Base-by-base conservation (phyloP, 352 stramenopile genomes). In the Phytophthora niederhauseri region DNA sequence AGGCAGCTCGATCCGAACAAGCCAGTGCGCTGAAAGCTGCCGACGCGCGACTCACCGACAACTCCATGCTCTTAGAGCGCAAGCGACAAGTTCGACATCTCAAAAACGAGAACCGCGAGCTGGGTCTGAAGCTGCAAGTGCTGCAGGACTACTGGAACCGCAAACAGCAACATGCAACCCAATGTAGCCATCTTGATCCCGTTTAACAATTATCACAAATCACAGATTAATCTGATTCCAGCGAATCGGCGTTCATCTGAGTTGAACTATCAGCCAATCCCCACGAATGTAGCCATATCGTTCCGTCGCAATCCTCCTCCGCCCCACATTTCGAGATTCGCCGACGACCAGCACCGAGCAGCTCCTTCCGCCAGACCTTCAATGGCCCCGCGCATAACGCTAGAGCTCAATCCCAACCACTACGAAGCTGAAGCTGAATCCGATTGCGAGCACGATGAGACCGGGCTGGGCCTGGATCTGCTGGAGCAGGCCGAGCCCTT, bases 41-140 rank as follows among this genome's bases (percentile, higher is more conserved):
- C 2, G 71, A 77, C 14, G 73, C 62, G 17, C 68, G 68, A 38
- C 49, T 85, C n/a, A 77, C 70, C 1, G 71, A 86, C 60, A 75
- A 75, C 20, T 75, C 75, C 2, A 65, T 41, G n/a, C 63, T 92
- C 20, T 48, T 77, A 6, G 57, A 71, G 34, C 64, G 85, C 15
- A 85, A 84, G 49, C 72, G 57, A 4, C 81, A 87, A 64, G 57
- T 91, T 15, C 65, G 61, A 7, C 63, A 67, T 4, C 66, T 93
- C 9, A 59, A 68, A 14, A 46, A 74, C 12, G 84, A 93, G 52
- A 91, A 82, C 48, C 68, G 64, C 26, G 52, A 72, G 26, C 65
- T 91, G 36, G 48, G 43, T 3, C 26, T 78, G 26, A 77, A 85
- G 19, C 43, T 75, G 4, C 73, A 87, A 30, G 61, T 87, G n/a